Base-by-base conservation (phyloP, 139 green algal genomes). In the Penium margaritaceum region DNA sequence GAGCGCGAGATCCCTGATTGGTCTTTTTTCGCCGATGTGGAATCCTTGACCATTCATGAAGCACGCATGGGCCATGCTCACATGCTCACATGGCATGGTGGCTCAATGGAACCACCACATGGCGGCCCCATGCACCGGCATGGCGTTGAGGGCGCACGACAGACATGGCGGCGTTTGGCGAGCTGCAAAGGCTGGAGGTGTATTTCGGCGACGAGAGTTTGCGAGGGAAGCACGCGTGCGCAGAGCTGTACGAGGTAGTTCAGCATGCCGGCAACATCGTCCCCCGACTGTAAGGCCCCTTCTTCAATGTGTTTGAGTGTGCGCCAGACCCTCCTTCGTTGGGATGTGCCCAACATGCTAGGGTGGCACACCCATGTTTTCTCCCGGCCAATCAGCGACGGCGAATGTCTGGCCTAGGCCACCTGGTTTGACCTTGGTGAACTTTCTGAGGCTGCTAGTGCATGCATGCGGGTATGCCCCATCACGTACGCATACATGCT, bases 201-300 rank as follows among this genome's bases (percentile, higher is more conserved):
- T 88, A 82, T 63, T 95, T 97, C 75, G 72, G 63, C 6, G 90
- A 96, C 6, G 84, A 96, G 83, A 69, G 77, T 4, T 76, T 60
- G 54, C 44, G 6, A 2, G 43, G 46, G 55, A 77, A 63, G 54
- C 32, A 43, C 36, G 68, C 51, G 35, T 87, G 86, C 36, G 64
- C 76, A 2, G 88, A 96, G 44, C 83, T 98, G 19, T 98, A 98
- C 76, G 91, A 96, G 79, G 77, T 94, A 30, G 92, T 97, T 72
- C 93, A 98, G 83, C 90, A 97, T 78, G 90, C 91, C 4, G 93
- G 93, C 62, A 96, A 97, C 75, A 88, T 98, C 0, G 76, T 98
- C n/a, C 93, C 93, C 0, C 80, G 93, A 37, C 82, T 97, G 82
- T 94, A 79, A 88, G 85, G 83, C 12, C 55, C 55, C 12, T 63